A percentile compares a stretch with the other conserved stretches of the same genome.
These are phyloP conservation scores for Sphaerobolus stellatus DNA, from an alignment of 1,284 basidiomycete genomes.

Conservation along the genomic window DNA sequence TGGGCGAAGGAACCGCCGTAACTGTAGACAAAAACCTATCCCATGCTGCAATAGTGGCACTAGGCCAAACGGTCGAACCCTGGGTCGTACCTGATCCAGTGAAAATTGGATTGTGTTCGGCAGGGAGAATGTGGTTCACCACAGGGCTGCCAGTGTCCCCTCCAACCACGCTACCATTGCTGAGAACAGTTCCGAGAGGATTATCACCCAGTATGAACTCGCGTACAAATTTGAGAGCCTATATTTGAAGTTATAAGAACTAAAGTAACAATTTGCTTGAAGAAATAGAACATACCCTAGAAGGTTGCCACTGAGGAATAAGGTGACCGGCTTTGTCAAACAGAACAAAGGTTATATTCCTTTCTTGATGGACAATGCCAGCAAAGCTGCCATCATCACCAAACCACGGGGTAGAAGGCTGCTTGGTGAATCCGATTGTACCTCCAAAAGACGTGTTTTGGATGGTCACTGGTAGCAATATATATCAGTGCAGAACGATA, in stretches of 20 bases:
- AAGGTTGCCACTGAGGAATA: too few relatives aligned
- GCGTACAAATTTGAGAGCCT: too few relatives aligned
- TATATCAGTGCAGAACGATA: not conserved
- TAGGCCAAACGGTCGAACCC: conserved; percentile 51
- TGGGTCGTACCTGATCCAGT: conserved; percentile 47
- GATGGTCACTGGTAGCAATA: not conserved
- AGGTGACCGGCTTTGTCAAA: conserved; percentile 30
- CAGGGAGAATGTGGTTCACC: conserved; percentile 45
- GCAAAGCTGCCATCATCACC: conserved; percentile 26
- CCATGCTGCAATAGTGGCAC: conserved; percentile 58
- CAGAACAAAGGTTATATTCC: conserved; percentile 31
- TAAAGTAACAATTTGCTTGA: too few relatives aligned
- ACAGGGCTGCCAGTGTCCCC: not conserved
- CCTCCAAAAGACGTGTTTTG: conserved; percentile 30
- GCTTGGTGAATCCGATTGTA: conserved; percentile 17
- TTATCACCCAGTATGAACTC: conserved; percentile 61
- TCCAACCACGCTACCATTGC: not conserved
- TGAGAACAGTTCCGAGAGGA: conserved; percentile 46
- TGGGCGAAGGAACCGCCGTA: not conserved
- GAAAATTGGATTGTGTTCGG: conserved; percentile 47
- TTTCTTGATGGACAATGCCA: conserved; percentile 34
- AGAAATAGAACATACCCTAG: too few relatives aligned
- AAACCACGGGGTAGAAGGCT: conserved; percentile 23
- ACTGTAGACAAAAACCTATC: conserved; percentile 27
- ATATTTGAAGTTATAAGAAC: too few relatives aligned